A percentile compares a stretch with the other conserved stretches of the same genome.
Conservation (phyloP, 306 rosid genomes). For the Citrullus amarus region DNA sequence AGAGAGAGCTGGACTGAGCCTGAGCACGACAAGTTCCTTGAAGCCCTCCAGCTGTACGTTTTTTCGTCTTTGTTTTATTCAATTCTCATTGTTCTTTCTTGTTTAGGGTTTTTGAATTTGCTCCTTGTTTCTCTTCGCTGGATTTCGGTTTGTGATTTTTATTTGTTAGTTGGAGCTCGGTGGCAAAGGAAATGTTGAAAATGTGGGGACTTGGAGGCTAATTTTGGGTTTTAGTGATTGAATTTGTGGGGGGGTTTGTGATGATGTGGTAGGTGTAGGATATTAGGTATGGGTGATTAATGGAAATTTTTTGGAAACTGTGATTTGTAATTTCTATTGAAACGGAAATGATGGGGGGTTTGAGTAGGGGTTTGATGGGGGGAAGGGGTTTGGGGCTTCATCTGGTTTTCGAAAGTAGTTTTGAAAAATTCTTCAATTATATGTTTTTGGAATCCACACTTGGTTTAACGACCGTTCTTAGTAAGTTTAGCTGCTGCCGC, state of each 20-base stretch:
- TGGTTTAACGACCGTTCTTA: neutral
- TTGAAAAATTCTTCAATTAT: neutral
- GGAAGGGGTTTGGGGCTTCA: neutral
- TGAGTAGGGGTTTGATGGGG: conserved; percentile 2
- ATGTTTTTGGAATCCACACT: neutral
- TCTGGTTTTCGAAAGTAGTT: neutral
- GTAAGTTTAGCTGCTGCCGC: neutral
- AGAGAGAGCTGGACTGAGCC: conserved; percentile 98
- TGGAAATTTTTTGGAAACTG: neutral
- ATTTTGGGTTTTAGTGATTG: neutral
- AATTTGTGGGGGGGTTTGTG: neutral
- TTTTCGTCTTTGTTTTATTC: neutral
- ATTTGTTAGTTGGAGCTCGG: neutral
- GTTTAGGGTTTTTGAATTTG: neutral
- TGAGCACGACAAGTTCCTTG: conserved; percentile 93
- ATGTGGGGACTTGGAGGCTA: neutral
- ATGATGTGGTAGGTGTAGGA: neutral
- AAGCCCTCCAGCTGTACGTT: conserved; percentile 86
- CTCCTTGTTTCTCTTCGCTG: neutral
- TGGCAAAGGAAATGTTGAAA: neutral
- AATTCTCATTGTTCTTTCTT: neutral
- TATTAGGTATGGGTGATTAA: neutral
- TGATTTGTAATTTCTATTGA: neutral
- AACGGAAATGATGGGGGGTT: neutral
- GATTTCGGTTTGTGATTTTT: neutral